Evolutionary conservation across 768 basidiomycete genomes (phyloP).

Genomic region (Grammothele lineata): DNA sequence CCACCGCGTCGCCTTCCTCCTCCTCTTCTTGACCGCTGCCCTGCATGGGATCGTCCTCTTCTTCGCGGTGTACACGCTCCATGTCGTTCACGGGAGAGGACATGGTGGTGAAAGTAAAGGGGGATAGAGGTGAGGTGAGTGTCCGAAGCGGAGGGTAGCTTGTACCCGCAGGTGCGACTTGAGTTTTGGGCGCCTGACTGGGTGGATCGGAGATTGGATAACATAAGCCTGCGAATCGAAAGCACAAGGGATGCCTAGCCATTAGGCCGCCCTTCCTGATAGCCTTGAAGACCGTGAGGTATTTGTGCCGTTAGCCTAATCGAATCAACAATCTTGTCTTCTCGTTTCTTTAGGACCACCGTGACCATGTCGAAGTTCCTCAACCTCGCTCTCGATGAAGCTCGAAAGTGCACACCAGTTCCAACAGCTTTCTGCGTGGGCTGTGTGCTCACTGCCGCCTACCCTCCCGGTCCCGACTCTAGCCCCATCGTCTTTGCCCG

Average conservation of each 20-base stretch:
- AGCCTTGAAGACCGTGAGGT: too few relatives aligned
- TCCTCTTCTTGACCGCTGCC: conserved; percentile 38
- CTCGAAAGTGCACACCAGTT: conserved; percentile 61
- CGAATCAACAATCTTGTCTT: too few relatives aligned
- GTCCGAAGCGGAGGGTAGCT: too few relatives aligned
- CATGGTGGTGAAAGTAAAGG: conserved; percentile 19
- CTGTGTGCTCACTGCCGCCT: conserved; percentile 55
- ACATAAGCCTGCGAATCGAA: too few relatives aligned
- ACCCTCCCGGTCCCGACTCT: conserved; percentile 33
- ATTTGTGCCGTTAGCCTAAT: too few relatives aligned
- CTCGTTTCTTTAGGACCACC: too few relatives aligned
- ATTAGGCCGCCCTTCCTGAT: too few relatives aligned
- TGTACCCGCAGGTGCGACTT: too few relatives aligned
- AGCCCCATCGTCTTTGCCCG: conserved; percentile 59
- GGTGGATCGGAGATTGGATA: too few relatives aligned
- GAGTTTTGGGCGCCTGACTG: too few relatives aligned
- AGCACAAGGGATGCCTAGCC: too few relatives aligned
- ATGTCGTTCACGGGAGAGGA: conserved; percentile 41
- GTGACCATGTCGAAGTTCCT: conserved; percentile 38
- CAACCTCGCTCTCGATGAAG: conserved; percentile 64
- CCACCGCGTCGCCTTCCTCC: conserved; percentile 54
- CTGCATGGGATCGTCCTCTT: conserved; percentile 61
- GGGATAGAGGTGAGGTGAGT: not conserved
- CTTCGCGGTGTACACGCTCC: conserved; percentile 23
- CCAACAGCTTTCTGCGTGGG: conserved; percentile 91